Evolutionary conservation across 2,329 filamentous ascomycete genomes (phyloP).

Genomic region (Ophiocordyceps sinensis): DNA sequence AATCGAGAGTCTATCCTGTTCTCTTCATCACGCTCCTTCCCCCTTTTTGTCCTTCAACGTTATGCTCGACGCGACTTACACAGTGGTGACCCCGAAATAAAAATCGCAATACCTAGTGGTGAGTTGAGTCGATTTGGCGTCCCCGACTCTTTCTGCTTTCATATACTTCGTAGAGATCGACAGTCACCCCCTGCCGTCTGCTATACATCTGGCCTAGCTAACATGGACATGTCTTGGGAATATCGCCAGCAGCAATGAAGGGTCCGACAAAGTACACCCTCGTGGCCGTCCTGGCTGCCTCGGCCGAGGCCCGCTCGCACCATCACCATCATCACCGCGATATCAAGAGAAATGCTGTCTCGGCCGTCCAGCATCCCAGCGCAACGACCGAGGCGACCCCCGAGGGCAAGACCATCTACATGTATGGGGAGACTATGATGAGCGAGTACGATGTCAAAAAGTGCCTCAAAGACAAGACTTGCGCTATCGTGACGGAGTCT

Average conservation of each 20-base stretch:
- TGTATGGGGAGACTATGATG: too few species aligned
- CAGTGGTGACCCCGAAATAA: background rate
- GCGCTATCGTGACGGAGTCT: slow-evolving; percentile 47
- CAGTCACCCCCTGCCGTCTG: too few species aligned
- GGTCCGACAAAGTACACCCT: slow-evolving; percentile 28
- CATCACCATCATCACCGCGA: slow-evolving; percentile 46
- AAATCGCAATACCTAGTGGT: too few species aligned
- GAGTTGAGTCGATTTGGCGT: too few species aligned
- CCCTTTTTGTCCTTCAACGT: slow-evolving; percentile 7
- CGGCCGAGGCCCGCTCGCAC: slow-evolving; percentile 46
- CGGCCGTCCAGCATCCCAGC: slow-evolving; percentile 26
- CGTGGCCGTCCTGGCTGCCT: slow-evolving; percentile 35
- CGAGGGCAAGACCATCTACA: too few species aligned
- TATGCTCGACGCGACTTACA: background rate
- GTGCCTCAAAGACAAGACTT: slow-evolving; percentile 59
- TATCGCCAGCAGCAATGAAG: slow-evolving; percentile 3
- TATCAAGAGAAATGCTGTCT: slow-evolving; percentile 35
- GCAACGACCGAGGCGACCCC: slow-evolving; percentile 29
- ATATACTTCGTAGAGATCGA: too few species aligned
- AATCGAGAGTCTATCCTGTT: slow-evolving; percentile 37
- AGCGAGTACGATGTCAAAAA: slow-evolving; percentile 59
- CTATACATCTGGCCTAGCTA: background rate
- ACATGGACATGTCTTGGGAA: background rate
- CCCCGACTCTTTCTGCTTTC: too few species aligned
- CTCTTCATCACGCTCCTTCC: slow-evolving; percentile 43